Conservation (phyloP, 2,329 filamentous ascomycete genomes). For the Erysiphe pulchra region DNA sequence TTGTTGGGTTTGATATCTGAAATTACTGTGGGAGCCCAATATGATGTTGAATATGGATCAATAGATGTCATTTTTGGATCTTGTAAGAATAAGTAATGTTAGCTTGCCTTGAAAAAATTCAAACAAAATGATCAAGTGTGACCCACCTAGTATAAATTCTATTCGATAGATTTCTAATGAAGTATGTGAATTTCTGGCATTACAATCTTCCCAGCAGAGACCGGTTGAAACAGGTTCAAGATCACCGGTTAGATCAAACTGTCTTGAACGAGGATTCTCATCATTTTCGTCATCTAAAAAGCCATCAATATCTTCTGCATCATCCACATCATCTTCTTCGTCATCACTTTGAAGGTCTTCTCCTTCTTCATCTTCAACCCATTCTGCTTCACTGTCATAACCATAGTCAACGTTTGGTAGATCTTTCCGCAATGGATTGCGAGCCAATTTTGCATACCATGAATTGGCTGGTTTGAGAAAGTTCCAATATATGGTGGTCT, state of each 20-base stretch:
- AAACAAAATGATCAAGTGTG: too few relatives aligned
- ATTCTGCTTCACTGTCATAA: conserved; percentile 69
- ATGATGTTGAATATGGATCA: conserved; percentile 60
- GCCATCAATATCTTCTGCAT: conserved; percentile 45
- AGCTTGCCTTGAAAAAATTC: not conserved
- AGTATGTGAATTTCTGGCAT: conserved; percentile 20
- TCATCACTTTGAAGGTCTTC: conserved; percentile 32
- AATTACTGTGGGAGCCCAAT: conserved; percentile 32
- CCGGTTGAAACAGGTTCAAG: conserved; percentile 57
- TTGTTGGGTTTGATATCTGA: not conserved
- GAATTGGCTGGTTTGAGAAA: conserved; percentile 23
- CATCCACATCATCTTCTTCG: conserved; percentile 39
- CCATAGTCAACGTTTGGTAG: conserved; percentile 47
- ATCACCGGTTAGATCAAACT: conserved; percentile 33
- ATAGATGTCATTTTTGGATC: conserved; percentile 27
- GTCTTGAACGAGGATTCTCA: conserved; percentile 22
- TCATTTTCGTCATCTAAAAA: conserved; percentile 43
- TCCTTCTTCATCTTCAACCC: conserved; percentile 42
- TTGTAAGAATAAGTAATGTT: conserved; percentile 3
- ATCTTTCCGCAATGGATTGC: conserved; percentile 25
- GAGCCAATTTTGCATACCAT: conserved; percentile 22
- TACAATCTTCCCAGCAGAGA: conserved; percentile 52
- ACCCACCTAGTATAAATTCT: conserved; percentile 31
- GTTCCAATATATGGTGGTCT: conserved; percentile 50
- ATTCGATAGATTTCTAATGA: conserved; percentile 38